Base-by-base conservation (phyloP, 2,329 filamentous ascomycete genomes). In the Amauroascus verrucosus region DNA sequence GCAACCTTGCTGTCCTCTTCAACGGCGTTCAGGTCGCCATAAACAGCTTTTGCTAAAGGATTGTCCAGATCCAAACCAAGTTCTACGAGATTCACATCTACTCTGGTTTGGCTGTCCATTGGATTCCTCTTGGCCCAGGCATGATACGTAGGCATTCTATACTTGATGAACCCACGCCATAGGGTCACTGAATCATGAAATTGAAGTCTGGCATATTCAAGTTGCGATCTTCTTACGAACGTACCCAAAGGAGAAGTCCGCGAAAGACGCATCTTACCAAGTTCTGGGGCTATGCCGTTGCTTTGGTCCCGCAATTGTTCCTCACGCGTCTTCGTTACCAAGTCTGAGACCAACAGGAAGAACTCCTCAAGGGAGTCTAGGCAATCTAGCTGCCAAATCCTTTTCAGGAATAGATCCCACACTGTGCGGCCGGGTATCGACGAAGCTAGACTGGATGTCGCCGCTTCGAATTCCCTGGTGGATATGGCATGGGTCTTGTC, bases 361-460 rank as follows among this genome's bases (percentile, higher is more conserved):
- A 95, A 91, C 1, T 75, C 74, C 63, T 90, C 82, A n/a, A 97
- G 71, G 0, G 83, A 80, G 69, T 97, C 81, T 9, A 94, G 78
- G 18, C 85, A 91, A 64, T 90, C 82, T 59, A 97, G 81, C 14
- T 78, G 77, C 91, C 93, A 97, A 22, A 97, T 73, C 58, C 83
- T 84, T 53, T 81, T 79, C 11, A 97, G 77, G 54, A 96, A 87
- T 1, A 85, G 73, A 64, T 97, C 89, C 82, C 90, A 93, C n/a
- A 96, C 71, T n/a, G 80, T 84, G 46, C 86, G 79, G 2, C 88
- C 88, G 0, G 88, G 85, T 54, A 88, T 71, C 7, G 68, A 75
- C 1, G 77, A 79, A 11, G 69, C 62, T 57, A 72, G 73, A 32
- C 56, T 52, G 20, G 70, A 68, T 4, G 77, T 68, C 3, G 72